Percentiles rank a stretch among this genome's conserved stretches.
These are phyloP conservation scores for Flaveria trinervia DNA, from an alignment of 129 eudicot genomes.

Conservation along the genomic window DNA sequence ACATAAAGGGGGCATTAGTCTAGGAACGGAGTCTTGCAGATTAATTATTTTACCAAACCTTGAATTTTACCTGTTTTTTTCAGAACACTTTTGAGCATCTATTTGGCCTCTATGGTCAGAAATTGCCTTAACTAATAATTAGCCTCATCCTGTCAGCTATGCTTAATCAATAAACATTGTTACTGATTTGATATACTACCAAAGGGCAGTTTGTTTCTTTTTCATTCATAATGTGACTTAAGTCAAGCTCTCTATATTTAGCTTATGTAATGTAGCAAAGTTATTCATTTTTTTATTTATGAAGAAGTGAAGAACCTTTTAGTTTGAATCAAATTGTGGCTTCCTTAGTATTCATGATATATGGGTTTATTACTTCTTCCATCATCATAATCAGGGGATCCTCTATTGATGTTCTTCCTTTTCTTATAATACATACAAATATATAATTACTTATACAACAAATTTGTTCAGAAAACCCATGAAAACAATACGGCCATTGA, in stretches of 20 bases:
- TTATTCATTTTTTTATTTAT: not conserved
- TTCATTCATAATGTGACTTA: not conserved
- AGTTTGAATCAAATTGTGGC: not conserved
- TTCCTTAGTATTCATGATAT: slow-evolving; percentile 1
- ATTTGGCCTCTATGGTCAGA: not conserved
- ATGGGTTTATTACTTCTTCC: not conserved
- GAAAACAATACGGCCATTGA: not conserved
- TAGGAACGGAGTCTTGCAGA: not conserved
- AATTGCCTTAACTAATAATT: not conserved
- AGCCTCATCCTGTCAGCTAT: not conserved
- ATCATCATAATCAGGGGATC: not conserved
- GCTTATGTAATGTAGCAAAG: not conserved
- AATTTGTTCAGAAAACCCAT: not conserved
- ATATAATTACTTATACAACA: not conserved
- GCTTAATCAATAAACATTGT: not conserved
- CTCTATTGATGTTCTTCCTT: not conserved
- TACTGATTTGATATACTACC: not conserved
- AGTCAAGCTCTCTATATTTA: not conserved
- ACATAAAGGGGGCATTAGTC: not conserved
- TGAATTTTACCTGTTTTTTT: not conserved
- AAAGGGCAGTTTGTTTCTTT: not conserved
- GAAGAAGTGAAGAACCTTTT: not conserved
- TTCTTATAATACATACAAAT: not conserved
- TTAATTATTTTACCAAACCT: not conserved
- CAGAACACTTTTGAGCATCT: not conserved